Base-by-base conservation (phyloP, 2,329 filamentous ascomycete genomes). In the Endoconidiophora laricicola region DNA sequence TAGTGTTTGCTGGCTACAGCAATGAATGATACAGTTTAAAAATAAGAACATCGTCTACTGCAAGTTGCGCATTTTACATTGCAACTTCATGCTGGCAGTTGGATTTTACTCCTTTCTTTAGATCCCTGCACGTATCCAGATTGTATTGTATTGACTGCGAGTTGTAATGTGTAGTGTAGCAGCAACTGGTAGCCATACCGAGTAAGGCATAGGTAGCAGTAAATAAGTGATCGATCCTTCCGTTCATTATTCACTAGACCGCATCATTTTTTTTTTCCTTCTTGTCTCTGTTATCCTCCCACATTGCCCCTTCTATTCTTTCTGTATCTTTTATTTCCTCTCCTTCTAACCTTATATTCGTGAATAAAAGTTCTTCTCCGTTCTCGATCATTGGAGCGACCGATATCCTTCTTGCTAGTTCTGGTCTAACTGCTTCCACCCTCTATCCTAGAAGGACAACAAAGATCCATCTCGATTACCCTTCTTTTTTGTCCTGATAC, bases 251-350 rank as follows among this genome's bases (percentile, higher is more conserved):
- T 12, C 40, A 39, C 29, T 20, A 33, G 49, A 39, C 39, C 44
- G 39, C 39, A 44, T 47, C 38, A 18, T 18, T 46, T 52, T 48
- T 45, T 45, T 44, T 47, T 48, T 41, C 26, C 26, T 20, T 29
- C 22, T 38, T 26, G 9, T 49, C 36, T 39, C 18, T 7, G 9
- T 39, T 39, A 14, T n/a, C 39, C 16, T 12, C 12, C 33, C 24
- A 20, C 39, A 23, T 44, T 50, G 18, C 20, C 20, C 44, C 24
- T 22, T 45, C 41, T 12, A 14, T 20, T 39, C 10, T 40, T 18
- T 29, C 14, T 44, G n/a, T 24, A 22, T 23, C 16, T 39, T 29
- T 36, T 33, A 9, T 23, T 47, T 38, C 20, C 36, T 24, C 12
- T 39, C 45, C 36, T 39, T 14, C n/a, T 18, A 16, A 45, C 36